Base-by-base conservation (phyloP, 768 basidiomycete species). In the Termitomyces sp. region DNA sequence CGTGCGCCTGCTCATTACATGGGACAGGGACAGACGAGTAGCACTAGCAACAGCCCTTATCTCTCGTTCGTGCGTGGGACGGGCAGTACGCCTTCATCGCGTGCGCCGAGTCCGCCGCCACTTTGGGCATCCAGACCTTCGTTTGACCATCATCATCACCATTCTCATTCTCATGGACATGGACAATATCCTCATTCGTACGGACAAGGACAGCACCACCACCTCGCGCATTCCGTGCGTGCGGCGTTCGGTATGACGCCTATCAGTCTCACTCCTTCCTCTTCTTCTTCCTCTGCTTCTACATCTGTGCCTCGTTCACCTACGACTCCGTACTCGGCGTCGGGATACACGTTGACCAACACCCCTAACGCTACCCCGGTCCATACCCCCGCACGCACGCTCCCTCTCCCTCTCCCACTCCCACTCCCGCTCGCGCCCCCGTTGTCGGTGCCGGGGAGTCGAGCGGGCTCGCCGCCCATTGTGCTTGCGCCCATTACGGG, bases 231-330 rank as follows among this genome's bases (percentile, higher is more conserved):
- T 64, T 90, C 87, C 0, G 87, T 96, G 22, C 84, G 90, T 38
- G 77, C 86, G 32, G 93, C 93, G 46, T 97, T 97, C 60, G 91
- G 89, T 3, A 95, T 94, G 90, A 93, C 93, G 6, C 91, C 90
- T 0, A 91, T 93, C 38, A 79, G 7, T 28, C 28, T 28, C 28
- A 28, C 28, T 28, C 28, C 28, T 7, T 7, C 28, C 7, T 28
- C 28, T 28, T 28, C 28, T 7, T 28, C 28, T 28, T 28, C 12
- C n/a, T 45, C n/a, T 32, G 15, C 19, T 11, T 35, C 34, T 12
- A 35, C 34, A 14, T 35, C 34, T 35, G 34, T 35, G 12, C 34
- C 11, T 7, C 28, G 28, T 28, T 28, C 5, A 35, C 34, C 42
- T 34, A 22, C 45, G 35, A 17, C 5, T 21, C 41, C 58, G 26